Evolutionary conservation across 176 grass and related monocot species (phyloP).

Genomic region (Oryza glumipatula): DNA sequence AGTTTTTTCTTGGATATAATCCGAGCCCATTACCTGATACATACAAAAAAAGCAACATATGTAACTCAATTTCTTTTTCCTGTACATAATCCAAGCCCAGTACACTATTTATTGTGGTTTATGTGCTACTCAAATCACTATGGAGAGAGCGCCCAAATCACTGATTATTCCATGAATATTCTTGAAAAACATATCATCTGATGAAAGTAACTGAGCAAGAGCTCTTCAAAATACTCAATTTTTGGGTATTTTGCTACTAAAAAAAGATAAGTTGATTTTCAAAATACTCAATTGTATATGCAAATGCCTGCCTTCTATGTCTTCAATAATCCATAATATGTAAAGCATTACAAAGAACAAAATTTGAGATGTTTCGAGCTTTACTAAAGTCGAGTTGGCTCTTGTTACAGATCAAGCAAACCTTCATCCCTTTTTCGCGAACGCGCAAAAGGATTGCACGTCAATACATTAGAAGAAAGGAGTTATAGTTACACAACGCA

Average conservation of each 20-base stretch:
- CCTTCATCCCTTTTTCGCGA: neutral
- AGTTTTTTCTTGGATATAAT: constrained; percentile 74
- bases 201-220: constrained; percentile 14
- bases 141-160: neutral
- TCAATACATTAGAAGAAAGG: no score
- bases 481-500: no score
- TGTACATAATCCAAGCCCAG: constrained; percentile 74
- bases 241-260: no score
- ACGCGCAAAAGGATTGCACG: no score
- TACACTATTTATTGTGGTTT: constrained; percentile 30
- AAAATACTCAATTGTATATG: neutral
- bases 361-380: neutral
- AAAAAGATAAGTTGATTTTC: neutral
- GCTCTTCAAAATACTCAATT: neutral
- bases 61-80: constrained; percentile 75
- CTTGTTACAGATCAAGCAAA: neutral
- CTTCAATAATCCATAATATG: neutral
- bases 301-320: neutral
- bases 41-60: constrained; percentile 30
- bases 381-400: neutral
- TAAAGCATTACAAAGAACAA: neutral
- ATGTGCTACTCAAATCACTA: neutral
- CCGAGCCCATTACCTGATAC: constrained; percentile 80
- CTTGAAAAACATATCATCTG: neutral
- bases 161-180: neutral